Base-by-base conservation (phyloP, 768 basidiomycete species). In the Collybia sordida region DNA sequence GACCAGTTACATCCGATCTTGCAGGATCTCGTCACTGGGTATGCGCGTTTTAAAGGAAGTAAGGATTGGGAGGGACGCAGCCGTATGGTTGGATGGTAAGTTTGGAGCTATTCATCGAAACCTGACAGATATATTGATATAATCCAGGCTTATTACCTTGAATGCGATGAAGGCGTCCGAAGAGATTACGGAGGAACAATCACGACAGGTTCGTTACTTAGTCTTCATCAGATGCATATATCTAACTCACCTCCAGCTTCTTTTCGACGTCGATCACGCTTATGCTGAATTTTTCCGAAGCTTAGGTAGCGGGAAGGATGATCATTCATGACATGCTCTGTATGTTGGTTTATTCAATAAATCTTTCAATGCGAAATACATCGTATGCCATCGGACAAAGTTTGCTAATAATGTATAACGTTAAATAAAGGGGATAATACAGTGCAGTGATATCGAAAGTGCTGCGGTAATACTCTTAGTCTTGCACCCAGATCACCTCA, bases 101-200 rank as follows among this genome's bases (percentile, higher is more conserved):
- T 65, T 3, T 5, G 35, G 36, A 6, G n/a, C 25, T n/a, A 25
- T 51, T 17, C 18, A 17, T 18, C 40, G 12, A 17, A 27, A 52
- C 21, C 9, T 31, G 27, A 17, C n/a, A 31, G 22, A 19, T 23
- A 3, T 54, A 19, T 36, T 42, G 18, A 41, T 38, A 6, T 9
- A 25, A 21, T 47, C 7, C 49, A 95, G 93, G 94, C 75, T 99
- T 35, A 98, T 99, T 60, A 93, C 92, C 4, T 78, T 99, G 18
- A 98, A 98, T 58, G 90, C 85, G 1, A 95, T 99, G 93, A 93
- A 93, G 62, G 97, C 93, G 3, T 93, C 92, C 9, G 96, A 98
- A 57, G 94, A 97, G 68, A 86, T 98, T 24, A 86, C 88, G 0
- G 96, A 98, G 52, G 96, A 98, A 52, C 94, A 99, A 61, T 87